Conservation (phyloP, 306 rosid genomes). For the Canavalia ensiformis region DNA sequence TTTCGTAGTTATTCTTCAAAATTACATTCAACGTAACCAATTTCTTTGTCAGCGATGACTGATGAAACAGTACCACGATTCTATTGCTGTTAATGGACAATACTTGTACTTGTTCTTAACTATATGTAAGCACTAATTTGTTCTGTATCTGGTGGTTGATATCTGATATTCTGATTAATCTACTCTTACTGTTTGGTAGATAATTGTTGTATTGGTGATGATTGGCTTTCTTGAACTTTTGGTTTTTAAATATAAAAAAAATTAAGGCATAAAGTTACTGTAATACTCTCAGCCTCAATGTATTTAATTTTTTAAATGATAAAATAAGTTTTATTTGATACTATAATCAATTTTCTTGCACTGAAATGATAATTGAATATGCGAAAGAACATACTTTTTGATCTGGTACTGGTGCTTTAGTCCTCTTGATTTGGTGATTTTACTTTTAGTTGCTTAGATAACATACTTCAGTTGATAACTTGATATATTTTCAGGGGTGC, state of each 20-base stretch:
- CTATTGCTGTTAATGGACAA: not conserved
- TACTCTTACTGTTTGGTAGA: constrained; percentile 31
- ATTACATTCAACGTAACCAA: not conserved
- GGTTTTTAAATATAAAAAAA: constrained; percentile 42
- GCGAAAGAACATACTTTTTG: constrained; percentile 9
- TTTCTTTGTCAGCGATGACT: constrained; percentile 7
- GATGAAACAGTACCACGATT: not conserved
- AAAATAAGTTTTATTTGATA: constrained; percentile 57
- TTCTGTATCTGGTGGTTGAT: not conserved
- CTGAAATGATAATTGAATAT: constrained; percentile 39
- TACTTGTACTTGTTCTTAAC: not conserved
- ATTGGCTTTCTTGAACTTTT: constrained; percentile 41
- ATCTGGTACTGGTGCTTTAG: constrained; percentile 8
- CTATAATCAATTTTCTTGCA: constrained; percentile 33
- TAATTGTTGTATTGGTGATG: constrained; percentile 46
- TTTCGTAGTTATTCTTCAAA: not conserved
- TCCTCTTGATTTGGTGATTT: constrained; percentile 15
- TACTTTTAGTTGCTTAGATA: not conserved
- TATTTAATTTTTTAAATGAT: constrained; percentile 49
- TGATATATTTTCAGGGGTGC: not conserved
- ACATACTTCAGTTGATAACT: too few species aligned
- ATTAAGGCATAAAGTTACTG: constrained; percentile 51
- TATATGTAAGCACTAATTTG: not conserved
- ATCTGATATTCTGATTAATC: too few species aligned
- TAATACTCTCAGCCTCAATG: constrained; percentile 37